These are phyloP conservation scores for Monosporascus cannonballus DNA, from an alignment of 2,329 filamentous ascomycete species.

Conservation along the genomic window DNA sequence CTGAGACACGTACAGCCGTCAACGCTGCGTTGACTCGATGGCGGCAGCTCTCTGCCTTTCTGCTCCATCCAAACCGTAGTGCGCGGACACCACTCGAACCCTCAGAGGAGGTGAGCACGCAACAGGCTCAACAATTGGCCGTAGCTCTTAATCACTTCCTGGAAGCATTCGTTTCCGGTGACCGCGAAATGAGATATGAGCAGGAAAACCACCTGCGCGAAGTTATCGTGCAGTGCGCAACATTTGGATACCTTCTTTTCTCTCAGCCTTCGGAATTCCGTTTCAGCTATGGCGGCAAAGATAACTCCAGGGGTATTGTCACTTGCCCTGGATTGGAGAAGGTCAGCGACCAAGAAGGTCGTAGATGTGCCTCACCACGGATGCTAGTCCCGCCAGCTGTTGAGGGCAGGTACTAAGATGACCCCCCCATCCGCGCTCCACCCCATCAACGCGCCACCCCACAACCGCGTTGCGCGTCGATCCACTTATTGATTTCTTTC, in stretches of 20 bases:
- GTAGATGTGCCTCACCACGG: conserved; percentile 9
- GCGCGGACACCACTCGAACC: conserved; percentile 29
- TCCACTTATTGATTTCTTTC: too few species aligned
- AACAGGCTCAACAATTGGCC: conserved; percentile 27
- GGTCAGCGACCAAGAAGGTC: conserved; percentile 17
- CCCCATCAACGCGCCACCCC: too few species aligned
- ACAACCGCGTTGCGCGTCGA: too few species aligned
- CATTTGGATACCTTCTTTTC: conserved; percentile 35
- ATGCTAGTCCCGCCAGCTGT: conserved; percentile 11
- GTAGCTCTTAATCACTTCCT: conserved; percentile 29
- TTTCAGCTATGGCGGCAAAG: conserved; percentile 16
- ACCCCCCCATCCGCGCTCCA: too few species aligned
- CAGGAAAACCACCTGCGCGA: conserved; percentile 33
- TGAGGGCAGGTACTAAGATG: conserved; percentile 2
- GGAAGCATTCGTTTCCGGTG: conserved; percentile 23
- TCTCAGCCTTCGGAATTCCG: conserved; percentile 36
- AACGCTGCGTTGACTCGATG: conserved; percentile 32
- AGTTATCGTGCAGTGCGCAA: conserved; percentile 33
- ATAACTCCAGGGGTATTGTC: conserved; percentile 9
- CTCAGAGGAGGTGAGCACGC: conserved; percentile 20
- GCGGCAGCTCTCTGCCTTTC: conserved; percentile 36
- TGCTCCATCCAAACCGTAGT: conserved; percentile 33
- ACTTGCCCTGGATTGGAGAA: conserved; percentile 18
- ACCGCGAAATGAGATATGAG: conserved; percentile 20
- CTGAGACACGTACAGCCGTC: conserved; percentile 12